Evolutionary conservation across 2,329 filamentous ascomycete species (phyloP).

Genomic region (Tolypocladium sp.): DNA sequence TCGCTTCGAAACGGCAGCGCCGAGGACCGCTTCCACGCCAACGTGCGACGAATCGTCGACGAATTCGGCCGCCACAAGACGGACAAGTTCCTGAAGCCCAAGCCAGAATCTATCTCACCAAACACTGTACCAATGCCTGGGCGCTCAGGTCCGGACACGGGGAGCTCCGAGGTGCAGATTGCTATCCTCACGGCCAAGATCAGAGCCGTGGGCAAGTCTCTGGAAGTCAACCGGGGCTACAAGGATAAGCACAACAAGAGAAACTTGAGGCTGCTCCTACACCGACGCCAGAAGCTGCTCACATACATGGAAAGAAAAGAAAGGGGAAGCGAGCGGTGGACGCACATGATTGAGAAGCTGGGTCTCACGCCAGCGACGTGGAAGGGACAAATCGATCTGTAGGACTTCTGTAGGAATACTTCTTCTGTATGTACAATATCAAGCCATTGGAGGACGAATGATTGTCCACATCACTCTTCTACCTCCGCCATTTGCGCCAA

Average conservation of each 20-base stretch:
- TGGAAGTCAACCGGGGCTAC: slow-evolving; percentile 58
- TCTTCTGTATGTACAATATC: slow-evolving; percentile 42
- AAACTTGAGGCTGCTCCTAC: slow-evolving; percentile 76
- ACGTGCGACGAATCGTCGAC: slow-evolving; percentile 75
- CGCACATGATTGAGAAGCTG: slow-evolving; percentile 72
- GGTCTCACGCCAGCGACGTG: slow-evolving; percentile 83
- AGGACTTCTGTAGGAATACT: slow-evolving; percentile 31
- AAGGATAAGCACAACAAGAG: slow-evolving; percentile 94
- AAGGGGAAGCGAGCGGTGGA: slow-evolving; percentile 83
- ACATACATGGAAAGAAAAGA: slow-evolving; percentile 84
- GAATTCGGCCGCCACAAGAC: slow-evolving; percentile 89
- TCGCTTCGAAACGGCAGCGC: slow-evolving; percentile 67
- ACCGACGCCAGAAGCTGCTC: slow-evolving; percentile 81
- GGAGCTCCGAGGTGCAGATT: slow-evolving; percentile 94
- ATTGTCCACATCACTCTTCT: slow-evolving; percentile 8
- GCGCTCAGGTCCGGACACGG: slow-evolving; percentile 84
- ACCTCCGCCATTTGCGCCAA: slow-evolving; percentile 21
- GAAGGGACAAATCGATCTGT: slow-evolving; percentile 68
- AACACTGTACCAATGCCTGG: slow-evolving; percentile 28
- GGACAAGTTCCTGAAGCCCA: slow-evolving; percentile 58
- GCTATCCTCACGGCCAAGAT: slow-evolving; percentile 95
- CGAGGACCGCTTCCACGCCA: slow-evolving; percentile 71
- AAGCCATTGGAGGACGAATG: slow-evolving; percentile 19
- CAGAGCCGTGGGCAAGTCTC: slow-evolving; percentile 62
- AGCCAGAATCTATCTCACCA: slow-evolving; percentile 38